Percentiles rank a stretch among this genome's conserved stretches.
phyloP scores from a whole-genome alignment of 176 grass and related monocot genomes.

The Canna indica region DNA sequence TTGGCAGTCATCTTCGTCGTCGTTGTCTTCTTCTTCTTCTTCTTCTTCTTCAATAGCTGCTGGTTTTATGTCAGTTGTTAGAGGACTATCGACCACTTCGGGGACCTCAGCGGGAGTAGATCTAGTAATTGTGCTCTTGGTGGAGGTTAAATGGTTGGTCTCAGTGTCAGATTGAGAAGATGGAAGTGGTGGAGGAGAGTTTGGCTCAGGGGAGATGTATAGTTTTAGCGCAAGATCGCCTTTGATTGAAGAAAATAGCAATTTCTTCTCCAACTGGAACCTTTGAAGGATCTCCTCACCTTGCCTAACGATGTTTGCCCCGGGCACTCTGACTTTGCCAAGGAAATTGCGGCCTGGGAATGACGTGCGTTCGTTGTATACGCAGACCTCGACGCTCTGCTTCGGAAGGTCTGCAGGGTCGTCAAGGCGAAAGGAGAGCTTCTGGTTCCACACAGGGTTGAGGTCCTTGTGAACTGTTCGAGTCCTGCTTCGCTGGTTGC shows the following conservation, averaged over 20 bases:
- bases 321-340: constrained; percentile 20
- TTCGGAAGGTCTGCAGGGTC: constrained; percentile 11
- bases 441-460: constrained; percentile 35
- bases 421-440: constrained; percentile 24
- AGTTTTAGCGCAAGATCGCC: constrained; percentile 30
- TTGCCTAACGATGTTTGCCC: constrained; percentile 20
- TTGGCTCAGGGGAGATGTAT: constrained; percentile 22
- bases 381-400: constrained; percentile 7
- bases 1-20: too few relatives aligned
- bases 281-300: constrained; percentile 20
- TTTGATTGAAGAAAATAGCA: constrained; percentile 22
- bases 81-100: background rate
- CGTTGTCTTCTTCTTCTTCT: constrained; percentile 21
- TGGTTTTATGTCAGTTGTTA: background rate
- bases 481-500: constrained; percentile 24
- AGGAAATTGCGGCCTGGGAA: constrained; percentile 26
- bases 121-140: background rate
- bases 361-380: constrained; percentile 20
- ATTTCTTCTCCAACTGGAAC: constrained; percentile 26
- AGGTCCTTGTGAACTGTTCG: constrained; percentile 28
- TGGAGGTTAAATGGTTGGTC: background rate
- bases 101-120: background rate
- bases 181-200: constrained; percentile 6
- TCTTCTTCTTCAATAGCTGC: constrained; percentile 11
- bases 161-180: background rate